Evolutionary conservation across 805 yeast genomes (phyloP).

Genomic region (Candida glaebosa): DNA sequence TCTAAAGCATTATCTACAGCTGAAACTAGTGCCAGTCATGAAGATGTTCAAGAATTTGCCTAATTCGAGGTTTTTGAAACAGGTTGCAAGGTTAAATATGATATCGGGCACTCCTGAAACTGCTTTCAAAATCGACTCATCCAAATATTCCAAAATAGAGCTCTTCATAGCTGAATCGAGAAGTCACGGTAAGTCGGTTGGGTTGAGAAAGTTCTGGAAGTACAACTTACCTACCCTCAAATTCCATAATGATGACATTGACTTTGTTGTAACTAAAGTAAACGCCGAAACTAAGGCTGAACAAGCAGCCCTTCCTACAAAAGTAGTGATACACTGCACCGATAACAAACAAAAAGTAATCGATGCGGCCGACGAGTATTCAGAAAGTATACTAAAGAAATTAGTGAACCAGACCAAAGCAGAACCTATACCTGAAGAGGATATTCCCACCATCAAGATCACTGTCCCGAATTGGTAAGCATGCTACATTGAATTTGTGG

Average conservation of each 20-base stretch:
- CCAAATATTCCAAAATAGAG: constrained; percentile 38
- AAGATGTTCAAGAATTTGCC: constrained; percentile 11
- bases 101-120: constrained; percentile 47
- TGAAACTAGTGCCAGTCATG: not conserved
- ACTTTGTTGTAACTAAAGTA: constrained; percentile 59
- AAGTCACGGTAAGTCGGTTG: constrained; percentile 51
- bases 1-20: not conserved
- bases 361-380: constrained; percentile 50
- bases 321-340: constrained; percentile 36
- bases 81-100: constrained; percentile 46
- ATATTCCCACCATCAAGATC: constrained; percentile 30
- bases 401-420: constrained; percentile 53
- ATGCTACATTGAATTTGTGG: no score
- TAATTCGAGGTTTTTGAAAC: constrained; percentile 41
- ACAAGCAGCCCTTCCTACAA: constrained; percentile 42
- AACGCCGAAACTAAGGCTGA: constrained; percentile 40
- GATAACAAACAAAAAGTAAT: constrained; percentile 33
- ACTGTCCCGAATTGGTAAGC: not conserved
- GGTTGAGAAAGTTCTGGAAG: constrained; percentile 75
- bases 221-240: constrained; percentile 69
- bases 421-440: constrained; percentile 42
- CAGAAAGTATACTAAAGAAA: constrained; percentile 53
- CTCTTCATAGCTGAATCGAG: constrained; percentile 46
- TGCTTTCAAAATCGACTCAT: constrained; percentile 28
- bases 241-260: constrained; percentile 75